phyloP scores from a whole-genome alignment of 1,284 basidiomycete species.

The Ganoderma lucidum region DNA sequence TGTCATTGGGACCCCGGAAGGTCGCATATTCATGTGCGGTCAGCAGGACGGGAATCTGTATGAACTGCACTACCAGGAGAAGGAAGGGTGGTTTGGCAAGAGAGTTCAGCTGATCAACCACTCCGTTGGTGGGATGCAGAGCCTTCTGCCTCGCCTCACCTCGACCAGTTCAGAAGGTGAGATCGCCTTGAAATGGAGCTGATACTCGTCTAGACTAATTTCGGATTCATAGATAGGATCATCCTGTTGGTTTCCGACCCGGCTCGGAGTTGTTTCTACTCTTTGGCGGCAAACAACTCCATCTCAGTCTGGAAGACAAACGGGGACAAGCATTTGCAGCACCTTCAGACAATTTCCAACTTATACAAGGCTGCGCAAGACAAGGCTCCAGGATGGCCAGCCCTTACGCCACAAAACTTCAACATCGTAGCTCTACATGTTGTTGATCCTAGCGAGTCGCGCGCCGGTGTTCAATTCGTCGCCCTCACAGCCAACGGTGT shows the following conservation, averaged over 20 bases:
- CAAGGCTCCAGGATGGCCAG: slow-evolving; percentile 77
- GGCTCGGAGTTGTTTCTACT: slow-evolving; percentile 76
- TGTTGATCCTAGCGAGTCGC: slow-evolving; percentile 68
- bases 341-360: slow-evolving; percentile 72
- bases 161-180: slow-evolving; percentile 68
- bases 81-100: slow-evolving; percentile 94
- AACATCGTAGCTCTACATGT: slow-evolving; percentile 72
- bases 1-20: slow-evolving; percentile 81
- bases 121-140: slow-evolving; percentile 77
- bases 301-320: slow-evolving; percentile 74
- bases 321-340: slow-evolving; percentile 70
- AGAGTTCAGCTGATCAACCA: slow-evolving; percentile 85
- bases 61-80: slow-evolving; percentile 93
- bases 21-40: slow-evolving; percentile 93
- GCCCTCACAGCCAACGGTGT: slow-evolving; percentile 84
- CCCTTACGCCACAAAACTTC: slow-evolving; percentile 73
- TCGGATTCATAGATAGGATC: slow-evolving; percentile 65
- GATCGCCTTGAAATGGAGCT: background rate
- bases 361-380: slow-evolving; percentile 77
- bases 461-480: slow-evolving; percentile 74
- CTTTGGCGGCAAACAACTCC: slow-evolving; percentile 72
- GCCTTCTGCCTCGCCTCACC: slow-evolving; percentile 73
- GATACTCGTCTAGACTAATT: slow-evolving; percentile 10
- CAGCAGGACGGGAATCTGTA: slow-evolving; percentile 89
- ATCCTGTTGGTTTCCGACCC: slow-evolving; percentile 71